phyloP scores from a whole-genome alignment of 257 asterid genomes.

The Jacaranda mimosifolia region DNA sequence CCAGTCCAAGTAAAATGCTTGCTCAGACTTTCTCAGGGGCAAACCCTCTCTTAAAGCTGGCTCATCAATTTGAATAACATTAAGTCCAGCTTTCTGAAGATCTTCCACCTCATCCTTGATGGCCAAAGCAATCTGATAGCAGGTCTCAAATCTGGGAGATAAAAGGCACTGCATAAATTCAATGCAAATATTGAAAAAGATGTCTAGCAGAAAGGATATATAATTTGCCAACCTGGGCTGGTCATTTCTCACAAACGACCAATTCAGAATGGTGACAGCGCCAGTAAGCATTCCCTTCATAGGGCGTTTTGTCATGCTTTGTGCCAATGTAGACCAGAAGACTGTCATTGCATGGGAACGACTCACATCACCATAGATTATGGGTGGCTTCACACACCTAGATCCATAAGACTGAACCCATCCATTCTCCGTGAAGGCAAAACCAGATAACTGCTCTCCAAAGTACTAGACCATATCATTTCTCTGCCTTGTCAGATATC shows the following conservation, averaged over 20 bases:
- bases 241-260: conserved; percentile 90
- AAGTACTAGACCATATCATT: conserved; percentile 96
- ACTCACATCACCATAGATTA: conserved; percentile 88
- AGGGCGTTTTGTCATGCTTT: conserved; percentile 84
- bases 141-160: conserved; percentile 65
- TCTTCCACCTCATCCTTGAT: conserved; percentile 87
- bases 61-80: conserved; percentile 81
- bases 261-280: conserved; percentile 88
- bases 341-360: conserved; percentile 91
- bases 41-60: conserved; percentile 91
- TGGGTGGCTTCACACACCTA: conserved; percentile 92
- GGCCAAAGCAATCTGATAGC: conserved; percentile 88
- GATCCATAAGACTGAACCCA: conserved; percentile 98
- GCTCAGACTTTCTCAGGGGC: conserved; percentile 83
- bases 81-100: conserved; percentile 75
- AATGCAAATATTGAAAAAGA: background rate
- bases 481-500: conserved; percentile 71
- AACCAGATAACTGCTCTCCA: conserved; percentile 89
- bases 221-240: conserved; percentile 71
- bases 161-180: conserved; percentile 12
- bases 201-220: background rate
- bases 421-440: conserved; percentile 83
- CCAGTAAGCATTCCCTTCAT: conserved; percentile 98
- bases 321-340: conserved; percentile 83
- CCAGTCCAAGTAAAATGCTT: conserved; percentile 81